Conservation (phyloP, 1,139 yeast genomes). For the Hemisphaericaspora subhashii region DNA sequence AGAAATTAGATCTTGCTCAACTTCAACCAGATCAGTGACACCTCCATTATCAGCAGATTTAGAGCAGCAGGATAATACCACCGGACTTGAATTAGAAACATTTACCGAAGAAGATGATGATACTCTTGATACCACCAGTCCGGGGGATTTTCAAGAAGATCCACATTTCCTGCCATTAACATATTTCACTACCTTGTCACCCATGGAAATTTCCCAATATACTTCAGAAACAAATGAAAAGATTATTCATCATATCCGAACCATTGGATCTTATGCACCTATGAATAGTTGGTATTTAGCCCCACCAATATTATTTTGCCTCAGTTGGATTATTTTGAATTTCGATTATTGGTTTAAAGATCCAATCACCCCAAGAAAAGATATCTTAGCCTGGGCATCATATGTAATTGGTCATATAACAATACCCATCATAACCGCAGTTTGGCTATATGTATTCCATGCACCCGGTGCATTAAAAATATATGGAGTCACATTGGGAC, state of each 20-base stretch:
- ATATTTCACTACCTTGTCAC: conserved; percentile 8
- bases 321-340: conserved; percentile 44
- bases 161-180: conserved; percentile 4
- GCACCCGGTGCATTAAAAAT: conserved; percentile 58
- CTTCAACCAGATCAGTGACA: neutral
- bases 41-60: neutral
- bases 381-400: conserved; percentile 57
- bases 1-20: neutral
- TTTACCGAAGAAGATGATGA: conserved; percentile 6
- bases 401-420: conserved; percentile 62
- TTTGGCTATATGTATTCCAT: conserved; percentile 66
- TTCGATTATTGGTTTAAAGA: conserved; percentile 32
- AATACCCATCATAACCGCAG: conserved; percentile 61
- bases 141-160: conserved; percentile 10
- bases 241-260: conserved; percentile 7
- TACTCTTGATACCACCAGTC: conserved; percentile 1
- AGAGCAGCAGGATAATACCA: neutral
- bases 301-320: conserved; percentile 30
- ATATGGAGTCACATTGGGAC: conserved; percentile 54
- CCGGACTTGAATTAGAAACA: conserved; percentile 10
- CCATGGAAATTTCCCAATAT: conserved; percentile 5
- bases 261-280: conserved; percentile 15
- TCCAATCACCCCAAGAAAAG: conserved; percentile 36
- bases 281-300: conserved; percentile 23
- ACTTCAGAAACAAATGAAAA: conserved; percentile 12